Base-by-base conservation (phyloP, 176 grass and related monocot genomes). In the Chrysopogon serrulatus region DNA sequence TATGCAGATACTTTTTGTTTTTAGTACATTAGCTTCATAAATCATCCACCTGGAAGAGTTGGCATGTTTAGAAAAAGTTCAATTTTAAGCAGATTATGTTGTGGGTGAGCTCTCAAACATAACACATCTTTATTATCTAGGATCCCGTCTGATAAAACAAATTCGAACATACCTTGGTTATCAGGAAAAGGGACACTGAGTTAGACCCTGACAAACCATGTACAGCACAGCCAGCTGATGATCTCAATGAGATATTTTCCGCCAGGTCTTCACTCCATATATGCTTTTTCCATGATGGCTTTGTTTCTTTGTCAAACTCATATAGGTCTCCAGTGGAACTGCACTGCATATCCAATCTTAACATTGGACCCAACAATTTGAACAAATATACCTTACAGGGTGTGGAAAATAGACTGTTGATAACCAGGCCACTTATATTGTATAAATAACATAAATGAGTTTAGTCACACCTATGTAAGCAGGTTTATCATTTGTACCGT, bases 281-380 rank as follows among this genome's bases (percentile, higher is more conserved):
- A 83, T 98, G 96, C 51, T 95, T 98, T 77, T 95, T 98, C 96
- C 93, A 98, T 75, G 89, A 95, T 39, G 93, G 96, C 70, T 89
- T 93, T 14, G 96, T 92, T 68, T 92, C 88, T 86, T 92, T 94
- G 78, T 95, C 87, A 31, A 95, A 98, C 76, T 98, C 96, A 28
- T 98, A 98, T 40, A 98, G 82, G 74, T 95, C 91, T 83, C 96
- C 96, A 42, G 45, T 87, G 64, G 89, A 94, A 85, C 96, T 98
- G 93, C 91, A 88, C 82, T 74, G 79, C 82, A 92, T 41, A 64
- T 86, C 72, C 31, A 68, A 79, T 82, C 37, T 97, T 92, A 97
- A 79, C 54, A 88, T 82, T 82, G 67, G 26, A 57, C 43, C 43
- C 21, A 40, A 86, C 66, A 14, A 73, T 48, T 31, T 73, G 70